phyloP scores from a whole-genome alignment of 208 protist species.

The Crithidia mellificae region DNA sequence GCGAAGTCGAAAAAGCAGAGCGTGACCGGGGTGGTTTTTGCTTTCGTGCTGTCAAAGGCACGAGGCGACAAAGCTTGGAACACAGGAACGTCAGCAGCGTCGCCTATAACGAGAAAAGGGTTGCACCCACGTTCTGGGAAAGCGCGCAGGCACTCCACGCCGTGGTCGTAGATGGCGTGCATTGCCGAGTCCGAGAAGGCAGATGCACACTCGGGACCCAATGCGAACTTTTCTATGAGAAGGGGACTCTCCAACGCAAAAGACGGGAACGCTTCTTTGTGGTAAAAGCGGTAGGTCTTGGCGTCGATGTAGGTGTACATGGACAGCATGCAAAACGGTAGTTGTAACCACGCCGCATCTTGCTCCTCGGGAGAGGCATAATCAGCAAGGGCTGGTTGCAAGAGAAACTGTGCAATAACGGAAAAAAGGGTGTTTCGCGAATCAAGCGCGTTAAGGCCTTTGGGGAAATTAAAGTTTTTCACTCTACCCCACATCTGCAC shows the following conservation, averaged over 20 bases:
- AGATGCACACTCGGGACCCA: constrained; percentile 13
- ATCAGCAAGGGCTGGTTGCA: constrained; percentile 12
- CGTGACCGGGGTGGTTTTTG: constrained; percentile 4
- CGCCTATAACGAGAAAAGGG: constrained; percentile 43
- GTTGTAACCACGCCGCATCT: constrained; percentile 35
- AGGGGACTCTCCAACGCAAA: constrained; percentile 46
- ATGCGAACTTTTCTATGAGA: constrained; percentile 14
- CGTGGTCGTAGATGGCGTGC: constrained; percentile 34
- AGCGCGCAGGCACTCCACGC: constrained; percentile 24
- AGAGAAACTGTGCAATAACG: constrained; percentile 13
- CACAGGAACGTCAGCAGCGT: constrained; percentile 9
- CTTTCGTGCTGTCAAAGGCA: background rate
- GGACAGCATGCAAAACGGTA: constrained; percentile 64
- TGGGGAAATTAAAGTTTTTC: constrained; percentile 33
- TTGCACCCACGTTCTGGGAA: constrained; percentile 40
- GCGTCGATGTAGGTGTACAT: constrained; percentile 94
- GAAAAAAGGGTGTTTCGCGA: constrained; percentile 24
- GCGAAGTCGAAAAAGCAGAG: constrained; percentile 54
- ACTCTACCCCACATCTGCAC: constrained; percentile 27
- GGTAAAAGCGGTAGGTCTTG: constrained; percentile 95
- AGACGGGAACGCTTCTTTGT: constrained; percentile 93
- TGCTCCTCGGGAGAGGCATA: constrained; percentile 16
- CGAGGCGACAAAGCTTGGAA: constrained; percentile 34
- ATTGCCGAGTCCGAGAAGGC: constrained; percentile 21
- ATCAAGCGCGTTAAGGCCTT: constrained; percentile 25